Evolutionary conservation across 192 early-diverging fungal species (phyloP).

Genomic region (Umbelopsis isabellina): DNA sequence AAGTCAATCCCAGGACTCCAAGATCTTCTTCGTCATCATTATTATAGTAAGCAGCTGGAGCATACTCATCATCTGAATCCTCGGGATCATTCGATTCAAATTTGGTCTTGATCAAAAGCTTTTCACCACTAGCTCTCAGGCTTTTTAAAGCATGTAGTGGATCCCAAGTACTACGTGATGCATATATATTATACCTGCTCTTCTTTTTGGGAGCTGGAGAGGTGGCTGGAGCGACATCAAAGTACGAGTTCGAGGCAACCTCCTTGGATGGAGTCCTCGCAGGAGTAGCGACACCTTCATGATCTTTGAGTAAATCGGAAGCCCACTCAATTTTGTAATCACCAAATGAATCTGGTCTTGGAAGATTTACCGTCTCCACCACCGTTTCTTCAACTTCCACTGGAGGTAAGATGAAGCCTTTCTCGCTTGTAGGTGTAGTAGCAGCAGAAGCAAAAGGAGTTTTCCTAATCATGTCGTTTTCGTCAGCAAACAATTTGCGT

Average conservation of each 20-base stretch:
- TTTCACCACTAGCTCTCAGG: constrained; percentile 8
- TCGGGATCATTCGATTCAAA: neutral
- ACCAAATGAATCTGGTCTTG: neutral
- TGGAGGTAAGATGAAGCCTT: neutral
- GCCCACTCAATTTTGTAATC: constrained; percentile 20
- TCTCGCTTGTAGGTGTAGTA: constrained; percentile 24
- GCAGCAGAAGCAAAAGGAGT: constrained; percentile 27
- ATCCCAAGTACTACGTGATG: neutral
- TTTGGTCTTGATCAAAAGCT: neutral
- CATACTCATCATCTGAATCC: constrained; percentile 1
- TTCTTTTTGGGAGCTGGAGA: neutral
- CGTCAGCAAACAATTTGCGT: constrained; percentile 17
- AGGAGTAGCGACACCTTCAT: neutral
- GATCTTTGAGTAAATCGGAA: constrained; percentile 1
- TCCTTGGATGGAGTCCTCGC: constrained; percentile 6
- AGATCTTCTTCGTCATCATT: constrained; percentile 20
- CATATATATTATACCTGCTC: constrained; percentile 1
- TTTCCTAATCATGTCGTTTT: constrained; percentile 11
- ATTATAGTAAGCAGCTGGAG: constrained; percentile 6
- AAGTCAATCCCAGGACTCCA: constrained; percentile 3
- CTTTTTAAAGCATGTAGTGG: constrained; percentile 9
- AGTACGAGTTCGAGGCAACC: neutral
- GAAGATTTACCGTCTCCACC: neutral
- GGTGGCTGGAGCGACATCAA: neutral
- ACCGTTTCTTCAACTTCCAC: neutral